Base-by-base conservation (phyloP, 2,329 filamentous ascomycete species). In the Hypoxylon sp. region DNA sequence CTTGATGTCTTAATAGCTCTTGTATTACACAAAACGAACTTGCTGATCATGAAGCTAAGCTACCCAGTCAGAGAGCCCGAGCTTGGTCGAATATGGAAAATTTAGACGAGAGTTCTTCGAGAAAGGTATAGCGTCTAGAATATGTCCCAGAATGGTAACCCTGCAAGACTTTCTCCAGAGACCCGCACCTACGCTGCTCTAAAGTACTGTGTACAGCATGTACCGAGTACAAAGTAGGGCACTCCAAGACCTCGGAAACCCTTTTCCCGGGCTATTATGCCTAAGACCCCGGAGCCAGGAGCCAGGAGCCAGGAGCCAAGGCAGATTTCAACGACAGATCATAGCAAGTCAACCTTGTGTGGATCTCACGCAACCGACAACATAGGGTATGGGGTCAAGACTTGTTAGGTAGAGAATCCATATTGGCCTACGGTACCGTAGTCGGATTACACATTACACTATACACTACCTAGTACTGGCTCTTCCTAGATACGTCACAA, bases 81-180 rank as follows among this genome's bases (percentile, higher is more conserved):
- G 57, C 66, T 71, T 65, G 42, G 10, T 57, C 60, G 22, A 67
- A 67, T 64, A 29, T 33, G 53, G 69, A 59, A 31, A 70, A 61
- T 54, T 61, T 70, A 69, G 59, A 66, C 69, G 69, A 71, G 50
- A 54, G 44, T 19, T 24, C 8, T 22, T 29, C 63, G 33, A 70
- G 50, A 67, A 29, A 10, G 67, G 69, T 46, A 57, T 65, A 54
- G 63, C 60, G 66, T 37, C 53, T 19, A 48, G 59, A 55, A 54
- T 58, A 51, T 53, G 53, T 51, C 59, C 56, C 53, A 64, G 47
- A 63, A 33, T 22, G 33, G 33, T 17, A 61, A 46, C 58, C 61
- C 13, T 68, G 58, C 33, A 50, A 65, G 35, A 61, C n/a, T 61
- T 65, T 50, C 65, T 58, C 61, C 65, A 61, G 57, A 68, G 29